phyloP scores from a whole-genome alignment of 345 rosid species.

The Murraya koenigii region DNA sequence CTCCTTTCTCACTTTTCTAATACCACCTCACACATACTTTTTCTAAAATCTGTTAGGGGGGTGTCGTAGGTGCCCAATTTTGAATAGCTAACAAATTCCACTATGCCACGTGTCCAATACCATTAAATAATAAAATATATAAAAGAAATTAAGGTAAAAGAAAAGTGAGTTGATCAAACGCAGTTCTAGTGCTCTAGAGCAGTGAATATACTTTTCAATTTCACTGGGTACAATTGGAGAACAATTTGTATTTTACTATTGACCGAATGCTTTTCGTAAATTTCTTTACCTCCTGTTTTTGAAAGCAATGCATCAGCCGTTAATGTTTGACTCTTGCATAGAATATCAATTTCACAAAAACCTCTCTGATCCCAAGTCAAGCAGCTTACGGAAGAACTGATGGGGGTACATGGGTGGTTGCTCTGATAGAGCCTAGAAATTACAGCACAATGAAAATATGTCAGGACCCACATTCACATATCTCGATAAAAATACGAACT shows the following conservation, averaged over 20 bases:
- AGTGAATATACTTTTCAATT: too few species aligned
- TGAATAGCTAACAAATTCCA: too few species aligned
- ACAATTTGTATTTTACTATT: not conserved
- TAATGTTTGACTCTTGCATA: not conserved
- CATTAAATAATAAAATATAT: too few species aligned
- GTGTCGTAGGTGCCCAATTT: too few species aligned
- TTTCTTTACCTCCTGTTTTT: not conserved
- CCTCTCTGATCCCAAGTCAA: slow-evolving; percentile 67
- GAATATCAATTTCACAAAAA: slow-evolving; percentile 18
- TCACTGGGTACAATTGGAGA: too few species aligned
- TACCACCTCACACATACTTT: too few species aligned
- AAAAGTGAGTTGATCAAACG: too few species aligned
- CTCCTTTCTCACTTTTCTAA: too few species aligned
- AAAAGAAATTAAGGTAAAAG: too few species aligned
- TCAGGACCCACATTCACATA: not conserved
- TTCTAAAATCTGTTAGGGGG: too few species aligned
- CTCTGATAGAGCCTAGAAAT: slow-evolving; percentile 72
- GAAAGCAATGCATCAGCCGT: not conserved
- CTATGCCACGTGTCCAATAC: too few species aligned
- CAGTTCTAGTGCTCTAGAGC: not conserved
- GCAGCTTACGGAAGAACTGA: slow-evolving; percentile 71
- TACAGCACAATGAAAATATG: not conserved
- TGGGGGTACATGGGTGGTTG: slow-evolving; percentile 83
- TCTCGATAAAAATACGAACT: not conserved
- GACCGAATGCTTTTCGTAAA: not conserved